Percentiles rank a stretch among this genome's conserved stretches.
phyloP scores from a whole-genome alignment of 2,329 filamentous ascomycete species.

The Botrytis paeoniae region DNA sequence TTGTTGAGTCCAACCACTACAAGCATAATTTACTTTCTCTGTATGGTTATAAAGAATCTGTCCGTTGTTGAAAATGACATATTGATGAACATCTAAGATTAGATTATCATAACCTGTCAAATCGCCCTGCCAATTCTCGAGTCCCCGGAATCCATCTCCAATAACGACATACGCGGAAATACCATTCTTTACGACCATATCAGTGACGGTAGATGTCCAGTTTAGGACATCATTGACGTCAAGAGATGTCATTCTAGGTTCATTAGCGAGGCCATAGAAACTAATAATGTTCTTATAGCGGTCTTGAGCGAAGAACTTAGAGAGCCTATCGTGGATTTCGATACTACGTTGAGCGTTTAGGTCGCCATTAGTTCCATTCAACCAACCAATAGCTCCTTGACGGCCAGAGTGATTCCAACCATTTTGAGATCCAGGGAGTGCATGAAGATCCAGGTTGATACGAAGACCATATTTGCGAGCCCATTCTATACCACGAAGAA shows the following conservation, averaged over 20 bases:
- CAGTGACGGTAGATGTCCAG: constrained; percentile 76
- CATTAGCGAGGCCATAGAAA: constrained; percentile 93
- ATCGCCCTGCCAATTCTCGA: constrained; percentile 85
- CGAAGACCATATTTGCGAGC: constrained; percentile 87
- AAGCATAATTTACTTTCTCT: constrained; percentile 83
- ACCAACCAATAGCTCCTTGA: constrained; percentile 77
- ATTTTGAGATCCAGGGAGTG: constrained; percentile 89
- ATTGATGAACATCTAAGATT: constrained; percentile 95
- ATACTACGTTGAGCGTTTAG: constrained; percentile 77
- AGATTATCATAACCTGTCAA: constrained; percentile 69
- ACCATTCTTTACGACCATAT: constrained; percentile 72
- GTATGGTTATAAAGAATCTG: constrained; percentile 80
- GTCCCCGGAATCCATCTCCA: constrained; percentile 91
- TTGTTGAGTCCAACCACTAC: constrained; percentile 81
- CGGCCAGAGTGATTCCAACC: constrained; percentile 96
- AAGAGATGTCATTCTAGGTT: constrained; percentile 80
- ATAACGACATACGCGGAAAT: constrained; percentile 74
- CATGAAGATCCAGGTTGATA: constrained; percentile 90
- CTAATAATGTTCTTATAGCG: constrained; percentile 89
- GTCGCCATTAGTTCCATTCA: constrained; percentile 82
- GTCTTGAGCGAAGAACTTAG: constrained; percentile 87
- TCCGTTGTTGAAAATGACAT: constrained; percentile 93
- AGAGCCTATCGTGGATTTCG: constrained; percentile 82
- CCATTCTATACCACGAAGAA: constrained; percentile 90
- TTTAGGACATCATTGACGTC: constrained; percentile 62